These are phyloP conservation scores for Pseudocercospora ulei DNA, from an alignment of 2,329 filamentous ascomycete species.

Conservation along the genomic window DNA sequence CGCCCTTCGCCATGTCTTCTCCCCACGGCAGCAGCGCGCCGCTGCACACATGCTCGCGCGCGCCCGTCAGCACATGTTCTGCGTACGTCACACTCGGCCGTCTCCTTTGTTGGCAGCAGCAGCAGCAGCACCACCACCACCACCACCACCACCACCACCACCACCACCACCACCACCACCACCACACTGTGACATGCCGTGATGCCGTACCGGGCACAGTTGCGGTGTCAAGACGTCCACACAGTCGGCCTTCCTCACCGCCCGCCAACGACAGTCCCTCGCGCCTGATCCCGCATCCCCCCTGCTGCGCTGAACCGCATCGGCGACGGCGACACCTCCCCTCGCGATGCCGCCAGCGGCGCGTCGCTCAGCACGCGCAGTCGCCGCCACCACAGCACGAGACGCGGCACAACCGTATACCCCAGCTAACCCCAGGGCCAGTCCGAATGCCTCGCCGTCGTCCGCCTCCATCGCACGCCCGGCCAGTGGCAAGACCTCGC, in stretches of 20 bases:
- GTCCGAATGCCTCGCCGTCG: conserved; percentile 16
- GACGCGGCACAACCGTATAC: conserved; percentile 24
- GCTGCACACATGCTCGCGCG: too few species aligned
- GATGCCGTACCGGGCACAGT: too few species aligned
- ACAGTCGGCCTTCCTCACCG: conserved; percentile 6
- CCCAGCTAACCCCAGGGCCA: conserved; percentile 26
- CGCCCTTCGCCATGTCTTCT: too few species aligned
- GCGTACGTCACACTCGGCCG: conserved; percentile 19
- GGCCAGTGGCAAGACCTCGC: conserved; percentile 39
- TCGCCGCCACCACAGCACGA: conserved; percentile 19
- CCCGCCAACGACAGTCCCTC: conserved; percentile 12
- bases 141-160: not conserved
- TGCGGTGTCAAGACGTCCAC: too few species aligned
- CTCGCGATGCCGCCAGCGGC: conserved; percentile 29
- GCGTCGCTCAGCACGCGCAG: conserved; percentile 30
- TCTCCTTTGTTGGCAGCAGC: conserved; percentile 7
- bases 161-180: not conserved
- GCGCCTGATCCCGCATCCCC: not conserved
- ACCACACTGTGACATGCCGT: too few species aligned
- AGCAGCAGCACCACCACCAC: not conserved
- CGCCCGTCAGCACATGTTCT: conserved; percentile 23
- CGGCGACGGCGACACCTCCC: conserved; percentile 1
- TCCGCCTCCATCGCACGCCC: conserved; percentile 33
- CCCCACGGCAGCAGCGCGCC: too few species aligned
- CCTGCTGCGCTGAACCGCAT: too few species aligned